Evolutionary conservation across 257 asterid genomes (phyloP), one percentile per base, ranked within the genome.

Genomic region (Rauvolfia tetraphylla): DNA sequence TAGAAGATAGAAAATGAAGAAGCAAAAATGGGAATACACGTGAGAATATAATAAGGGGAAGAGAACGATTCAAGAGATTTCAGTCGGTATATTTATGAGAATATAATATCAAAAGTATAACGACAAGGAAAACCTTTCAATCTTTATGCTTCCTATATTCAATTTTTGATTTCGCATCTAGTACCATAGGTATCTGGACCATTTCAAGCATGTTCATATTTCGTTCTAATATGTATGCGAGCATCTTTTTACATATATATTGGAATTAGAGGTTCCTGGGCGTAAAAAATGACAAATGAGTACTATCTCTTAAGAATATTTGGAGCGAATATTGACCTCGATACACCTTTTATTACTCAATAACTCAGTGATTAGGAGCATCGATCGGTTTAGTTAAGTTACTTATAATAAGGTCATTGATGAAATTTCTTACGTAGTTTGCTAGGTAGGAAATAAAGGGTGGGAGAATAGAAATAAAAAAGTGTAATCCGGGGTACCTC

Each of bases 71-170:
- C 53, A 46, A 46, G 10, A 46, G 53, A 46, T 46, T 46, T 46
- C 2, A 46, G 7, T 46, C 10, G 53, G 53, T 46, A 46, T 46
- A 44, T 44, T 7, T 46, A 7, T 4, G 23, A 25, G 71, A 74
- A 74, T 42, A 36, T 17, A 29, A 13, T 74, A 59, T 0, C 0
- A 46, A 48, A 75, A 1, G 62, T 59, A 44, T 13, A 75, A 62
- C 49, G 72, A 75, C 72, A 74, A 75, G 36, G 27, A 31, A 57
- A 75, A 62, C 44, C 62, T 75, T 75, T 61, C 78, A 44, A 63
- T 62, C 18, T 23, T 33, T 44, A 75, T 63, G 44, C 25, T 17
- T 63, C 22, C 14, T 34, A 22, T 59, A 41, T n/a, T n/a, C n/a
- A 17, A 34, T 20, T 49, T 49, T 18, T 9, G 8, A 13, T 29